phyloP scores from a whole-genome alignment of 805 yeast species.

The Jamesozyma hellenica region DNA sequence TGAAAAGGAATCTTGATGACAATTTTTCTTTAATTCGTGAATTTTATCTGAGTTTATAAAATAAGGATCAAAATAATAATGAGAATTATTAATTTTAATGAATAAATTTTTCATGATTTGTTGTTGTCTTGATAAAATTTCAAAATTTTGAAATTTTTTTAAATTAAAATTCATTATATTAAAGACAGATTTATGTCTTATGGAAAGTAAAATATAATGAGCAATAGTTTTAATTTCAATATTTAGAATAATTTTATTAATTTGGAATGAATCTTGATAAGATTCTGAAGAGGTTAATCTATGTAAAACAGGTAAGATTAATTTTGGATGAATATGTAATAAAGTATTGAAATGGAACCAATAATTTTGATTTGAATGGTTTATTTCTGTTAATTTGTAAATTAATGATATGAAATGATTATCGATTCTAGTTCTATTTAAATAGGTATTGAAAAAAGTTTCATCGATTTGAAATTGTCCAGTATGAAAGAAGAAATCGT shows the following conservation, averaged over 20 bases:
- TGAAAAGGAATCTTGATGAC: no score
- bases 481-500: not conserved
- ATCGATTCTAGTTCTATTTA: not conserved
- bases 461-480: not conserved
- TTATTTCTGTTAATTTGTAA: not conserved
- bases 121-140: no score
- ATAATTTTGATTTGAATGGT: not conserved
- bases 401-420: not conserved
- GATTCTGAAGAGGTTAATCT: not conserved
- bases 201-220: not conserved
- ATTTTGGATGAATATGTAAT: not conserved
- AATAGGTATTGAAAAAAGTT: not conserved
- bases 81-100: no score
- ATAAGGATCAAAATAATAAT: no score
- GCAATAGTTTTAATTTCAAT: not conserved
- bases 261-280: no score
- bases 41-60: no score
- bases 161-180: no score
- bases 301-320: not conserved
- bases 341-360: not conserved
- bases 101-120: no score
- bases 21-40: no score
- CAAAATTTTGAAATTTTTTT: no score
- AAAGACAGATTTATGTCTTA: not conserved
- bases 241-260: not conserved